These are phyloP conservation scores for Moesziomyces antarcticus DNA, from an alignment of 1,284 basidiomycete genomes.

Conservation along the genomic window DNA sequence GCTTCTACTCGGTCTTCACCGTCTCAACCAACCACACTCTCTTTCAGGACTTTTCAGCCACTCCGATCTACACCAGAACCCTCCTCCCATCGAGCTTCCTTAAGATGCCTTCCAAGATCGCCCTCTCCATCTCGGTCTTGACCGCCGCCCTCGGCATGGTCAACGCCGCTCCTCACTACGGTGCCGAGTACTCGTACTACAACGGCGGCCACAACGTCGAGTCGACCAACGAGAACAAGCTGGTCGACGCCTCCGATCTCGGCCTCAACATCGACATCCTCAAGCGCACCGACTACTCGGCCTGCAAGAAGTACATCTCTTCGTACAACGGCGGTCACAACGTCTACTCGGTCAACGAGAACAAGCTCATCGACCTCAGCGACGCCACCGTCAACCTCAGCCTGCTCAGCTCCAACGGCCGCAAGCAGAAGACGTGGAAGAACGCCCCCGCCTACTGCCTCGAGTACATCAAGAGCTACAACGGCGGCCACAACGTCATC, in stretches of 20 bases:
- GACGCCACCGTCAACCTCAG: constrained; percentile 39
- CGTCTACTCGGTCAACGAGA: constrained; percentile 50
- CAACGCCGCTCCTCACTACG: constrained; percentile 39
- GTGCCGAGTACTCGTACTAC: constrained; percentile 18
- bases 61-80: too few relatives aligned
- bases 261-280: constrained; percentile 26
- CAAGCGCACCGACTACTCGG: constrained; percentile 39
- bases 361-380: constrained; percentile 48
- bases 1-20: constrained; percentile 30
- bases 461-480: constrained; percentile 49
- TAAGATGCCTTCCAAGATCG: constrained; percentile 50
- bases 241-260: constrained; percentile 34
- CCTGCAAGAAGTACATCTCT: constrained; percentile 46
- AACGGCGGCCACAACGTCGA: constrained; percentile 46
- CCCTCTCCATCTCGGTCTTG: constrained; percentile 39
- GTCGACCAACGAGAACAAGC: constrained; percentile 40
- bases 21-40: constrained; percentile 20
- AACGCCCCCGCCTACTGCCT: constrained; percentile 30
- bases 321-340: constrained; percentile 53
- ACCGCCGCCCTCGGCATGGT: constrained; percentile 45
- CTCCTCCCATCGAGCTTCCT: constrained; percentile 3
- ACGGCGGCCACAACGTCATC: constrained; percentile 49
- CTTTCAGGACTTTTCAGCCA: constrained; percentile 3
- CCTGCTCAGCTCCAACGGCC: constrained; percentile 34
- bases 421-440: constrained; percentile 30